phyloP scores from a whole-genome alignment of 2,329 filamentous ascomycete species.

The Zopfia rhizophila region DNA sequence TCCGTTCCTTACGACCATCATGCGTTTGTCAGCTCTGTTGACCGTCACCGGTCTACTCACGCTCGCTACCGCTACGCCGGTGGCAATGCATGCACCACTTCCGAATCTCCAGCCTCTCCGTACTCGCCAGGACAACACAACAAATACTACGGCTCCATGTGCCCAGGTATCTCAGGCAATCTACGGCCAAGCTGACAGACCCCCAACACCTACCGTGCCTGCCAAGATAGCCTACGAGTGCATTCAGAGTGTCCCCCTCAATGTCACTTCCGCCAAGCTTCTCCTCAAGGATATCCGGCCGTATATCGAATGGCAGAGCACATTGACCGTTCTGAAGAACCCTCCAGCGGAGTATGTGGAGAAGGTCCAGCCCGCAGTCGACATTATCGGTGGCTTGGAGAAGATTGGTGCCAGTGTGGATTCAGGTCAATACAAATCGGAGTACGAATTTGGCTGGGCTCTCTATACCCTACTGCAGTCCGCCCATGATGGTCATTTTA shows the following conservation, averaged over 20 bases:
- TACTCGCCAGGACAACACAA: constrained; percentile 36
- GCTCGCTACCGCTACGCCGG: constrained; percentile 36
- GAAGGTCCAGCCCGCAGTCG: constrained; percentile 57
- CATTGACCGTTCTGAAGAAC: constrained; percentile 54
- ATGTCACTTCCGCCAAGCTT: constrained; percentile 50
- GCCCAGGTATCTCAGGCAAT: constrained; percentile 45
- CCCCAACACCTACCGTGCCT: constrained; percentile 44
- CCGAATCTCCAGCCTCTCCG: constrained; percentile 17
- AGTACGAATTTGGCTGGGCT: constrained; percentile 60
- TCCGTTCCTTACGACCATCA: constrained; percentile 19
- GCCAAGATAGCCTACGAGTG: constrained; percentile 59
- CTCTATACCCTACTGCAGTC: constrained; percentile 64
- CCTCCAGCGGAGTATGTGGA: constrained; percentile 58
- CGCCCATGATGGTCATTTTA: constrained; percentile 74
- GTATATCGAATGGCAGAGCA: constrained; percentile 60
- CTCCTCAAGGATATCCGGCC: constrained; percentile 54
- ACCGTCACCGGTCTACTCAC: constrained; percentile 34
- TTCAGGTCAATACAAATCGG: constrained; percentile 48
- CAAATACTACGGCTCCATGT: constrained; percentile 35
- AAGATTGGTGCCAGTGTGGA: constrained; percentile 51
- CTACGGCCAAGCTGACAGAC: constrained; percentile 25
- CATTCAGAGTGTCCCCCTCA: constrained; percentile 57
- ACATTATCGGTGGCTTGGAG: constrained; percentile 55
- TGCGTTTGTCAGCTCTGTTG: constrained; percentile 34
- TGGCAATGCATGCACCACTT: constrained; percentile 23